Evolutionary conservation across 2,329 filamentous ascomycete genomes (phyloP).

Genomic region (Endothia cerciana): DNA sequence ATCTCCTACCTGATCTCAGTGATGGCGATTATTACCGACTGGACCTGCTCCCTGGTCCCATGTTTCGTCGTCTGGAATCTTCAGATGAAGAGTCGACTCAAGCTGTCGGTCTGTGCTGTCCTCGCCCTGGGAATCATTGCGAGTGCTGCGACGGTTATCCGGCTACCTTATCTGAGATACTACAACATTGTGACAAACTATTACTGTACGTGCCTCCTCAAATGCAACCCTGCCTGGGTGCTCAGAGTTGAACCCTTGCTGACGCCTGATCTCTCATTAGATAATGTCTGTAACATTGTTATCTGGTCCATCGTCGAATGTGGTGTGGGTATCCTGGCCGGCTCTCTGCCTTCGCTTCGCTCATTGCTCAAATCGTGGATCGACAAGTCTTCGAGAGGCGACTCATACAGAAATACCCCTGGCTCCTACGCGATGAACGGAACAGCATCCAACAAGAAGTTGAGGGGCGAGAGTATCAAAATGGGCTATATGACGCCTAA

Average conservation of each 20-base stretch:
- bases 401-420: constrained; percentile 6
- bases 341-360: constrained; percentile 19
- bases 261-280: neutral
- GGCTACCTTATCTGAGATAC: constrained; percentile 12
- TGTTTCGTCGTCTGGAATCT: constrained; percentile 20
- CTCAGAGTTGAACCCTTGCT: neutral
- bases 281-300: constrained; percentile 19
- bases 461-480: constrained; percentile 7
- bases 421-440: neutral
- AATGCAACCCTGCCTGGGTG: neutral
- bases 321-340: constrained; percentile 17
- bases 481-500: constrained; percentile 16
- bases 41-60: constrained; percentile 18
- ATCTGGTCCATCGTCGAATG: constrained; percentile 22
- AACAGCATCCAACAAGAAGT: neutral
- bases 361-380: constrained; percentile 21
- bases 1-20: constrained; percentile 13
- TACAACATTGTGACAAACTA: constrained; percentile 14
- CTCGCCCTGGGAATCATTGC: constrained; percentile 20
- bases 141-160: constrained; percentile 17
- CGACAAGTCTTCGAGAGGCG: constrained; percentile 12
- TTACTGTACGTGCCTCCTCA: constrained; percentile 1
- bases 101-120: constrained; percentile 19
- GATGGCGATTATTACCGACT: constrained; percentile 16
- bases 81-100: constrained; percentile 16